Evolutionary conservation across 352 stramenopile species (phyloP), one percentile per base, ranked within the genome.

Genomic region (Pythium chondricola): DNA sequence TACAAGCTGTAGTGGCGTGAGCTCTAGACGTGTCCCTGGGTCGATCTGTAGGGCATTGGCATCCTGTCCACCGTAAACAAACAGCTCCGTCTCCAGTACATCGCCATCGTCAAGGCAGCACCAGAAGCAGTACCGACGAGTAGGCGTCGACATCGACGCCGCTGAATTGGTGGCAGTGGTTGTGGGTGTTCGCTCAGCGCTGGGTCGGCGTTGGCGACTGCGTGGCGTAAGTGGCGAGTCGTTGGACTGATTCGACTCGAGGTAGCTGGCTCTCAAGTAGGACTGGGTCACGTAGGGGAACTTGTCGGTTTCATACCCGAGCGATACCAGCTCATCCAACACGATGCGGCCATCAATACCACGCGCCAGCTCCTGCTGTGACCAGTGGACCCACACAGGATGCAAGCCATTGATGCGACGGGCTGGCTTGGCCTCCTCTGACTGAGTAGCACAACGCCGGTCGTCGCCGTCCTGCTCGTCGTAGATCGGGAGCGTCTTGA

Each of bases 381-480:
- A 69, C 78, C 74, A 89, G 47, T 79, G 69, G 37, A 66, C 68
- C 78, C 78, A 89, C 48, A 73, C 58, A 0, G 78, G 72, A 17
- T 86, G 63, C 6, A 89, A 52, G 2, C 55, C 49, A 3, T 69
- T 61, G 7, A n/a, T n/a, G n/a, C n/a, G n/a, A n/a, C n/a, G n/a
- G n/a, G n/a, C n/a, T n/a, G n/a, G n/a, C n/a, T n/a, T n/a, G n/a
- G n/a, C n/a, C n/a, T 20, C 38, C 1, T 48, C 59, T n/a, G 13
- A 26, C 13, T 44, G 35, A 22, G 47, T 55, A 3, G 51, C 48
- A 29, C 37, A 38, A 16, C 40, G 25, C 22, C 37, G 38, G 9
- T 33, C 29, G 17, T 32, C 21, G 2, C 33, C 32, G 1, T 56
- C 46, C 10, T 33, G 48, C 14, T 69, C 44, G 16, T 69, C 70